Conservation (phyloP, 2,329 filamentous ascomycete species). For the Daldinia sp. region DNA sequence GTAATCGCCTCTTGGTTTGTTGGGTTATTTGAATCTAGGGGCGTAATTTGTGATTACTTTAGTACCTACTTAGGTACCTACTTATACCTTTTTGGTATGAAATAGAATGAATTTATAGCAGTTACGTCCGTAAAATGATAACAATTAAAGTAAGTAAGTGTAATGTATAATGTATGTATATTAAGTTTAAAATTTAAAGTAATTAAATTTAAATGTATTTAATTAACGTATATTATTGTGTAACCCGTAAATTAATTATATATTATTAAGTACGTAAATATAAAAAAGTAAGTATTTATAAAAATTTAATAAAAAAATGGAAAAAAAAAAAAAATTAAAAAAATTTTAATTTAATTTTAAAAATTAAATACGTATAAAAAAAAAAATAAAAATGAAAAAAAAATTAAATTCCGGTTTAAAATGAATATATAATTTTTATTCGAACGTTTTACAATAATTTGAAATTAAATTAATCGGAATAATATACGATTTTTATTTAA, state of each 20-base stretch:
- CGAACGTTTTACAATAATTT: background rate
- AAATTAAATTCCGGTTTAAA: background rate
- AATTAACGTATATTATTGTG: background rate
- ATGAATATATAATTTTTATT: background rate
- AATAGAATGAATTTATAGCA: conserved; percentile 1
- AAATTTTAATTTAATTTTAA: background rate
- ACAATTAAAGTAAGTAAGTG: background rate
- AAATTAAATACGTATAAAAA: background rate
- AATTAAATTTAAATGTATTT: background rate
- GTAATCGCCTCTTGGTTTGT: conserved; percentile 23
- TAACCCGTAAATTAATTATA: background rate
- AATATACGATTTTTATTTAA: conserved; percentile 1
- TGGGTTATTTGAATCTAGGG: conserved; percentile 12
- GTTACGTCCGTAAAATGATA: background rate
- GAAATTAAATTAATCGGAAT: background rate
- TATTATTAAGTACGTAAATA: background rate
- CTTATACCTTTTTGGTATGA: background rate
- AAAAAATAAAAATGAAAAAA: background rate
- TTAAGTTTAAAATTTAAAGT: background rate
- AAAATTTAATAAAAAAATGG: background rate
- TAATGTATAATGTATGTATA: background rate
- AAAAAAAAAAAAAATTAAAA: background rate
- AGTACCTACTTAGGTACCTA: no score
- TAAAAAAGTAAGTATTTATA: background rate
- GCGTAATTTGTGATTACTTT: conserved; percentile 5